Evolutionary conservation across 176 grass and related monocot species (phyloP).

Genomic region (Lolium perenne): DNA sequence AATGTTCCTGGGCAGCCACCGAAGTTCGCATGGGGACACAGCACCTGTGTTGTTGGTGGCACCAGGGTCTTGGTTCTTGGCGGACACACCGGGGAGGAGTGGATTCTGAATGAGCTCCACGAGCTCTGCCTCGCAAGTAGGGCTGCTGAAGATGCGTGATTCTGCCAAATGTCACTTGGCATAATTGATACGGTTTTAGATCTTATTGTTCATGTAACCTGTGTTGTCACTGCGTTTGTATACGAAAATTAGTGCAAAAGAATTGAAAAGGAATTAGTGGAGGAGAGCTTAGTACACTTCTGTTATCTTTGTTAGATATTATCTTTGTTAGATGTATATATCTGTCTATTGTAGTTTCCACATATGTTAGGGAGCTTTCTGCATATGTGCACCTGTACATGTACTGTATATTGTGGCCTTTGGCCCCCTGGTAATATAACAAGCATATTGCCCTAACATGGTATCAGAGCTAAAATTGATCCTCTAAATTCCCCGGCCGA

Average conservation of each 20-base stretch:
- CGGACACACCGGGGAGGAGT: slow-evolving; percentile 86
- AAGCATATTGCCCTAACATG: too few relatives aligned
- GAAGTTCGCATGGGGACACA: slow-evolving; percentile 95
- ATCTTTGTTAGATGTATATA: too few relatives aligned
- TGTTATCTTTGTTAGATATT: too few relatives aligned
- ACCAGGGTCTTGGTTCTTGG: slow-evolving; percentile 87
- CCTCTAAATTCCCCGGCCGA: too few relatives aligned
- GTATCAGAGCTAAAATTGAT: too few relatives aligned
- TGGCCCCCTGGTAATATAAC: too few relatives aligned
- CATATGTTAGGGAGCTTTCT: too few relatives aligned
- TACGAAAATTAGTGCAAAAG: neutral
- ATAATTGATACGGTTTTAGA: neutral
- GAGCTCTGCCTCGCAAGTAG: slow-evolving; percentile 91
- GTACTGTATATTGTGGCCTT: too few relatives aligned
- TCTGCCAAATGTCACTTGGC: neutral
- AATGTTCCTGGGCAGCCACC: slow-evolving; percentile 82
- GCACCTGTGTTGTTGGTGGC: slow-evolving; percentile 90
- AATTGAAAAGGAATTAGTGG: slow-evolving; percentile 1
- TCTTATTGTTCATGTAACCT: neutral
- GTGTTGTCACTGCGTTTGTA: neutral
- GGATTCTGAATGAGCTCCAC: slow-evolving; percentile 98
- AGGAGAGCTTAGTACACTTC: slow-evolving; percentile 19
- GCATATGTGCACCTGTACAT: too few relatives aligned
- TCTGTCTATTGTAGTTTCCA: too few relatives aligned
- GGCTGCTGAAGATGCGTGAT: slow-evolving; percentile 56